Conservation (phyloP, 176 grass and related monocot genomes). For the Tuctoria greenei region DNA sequence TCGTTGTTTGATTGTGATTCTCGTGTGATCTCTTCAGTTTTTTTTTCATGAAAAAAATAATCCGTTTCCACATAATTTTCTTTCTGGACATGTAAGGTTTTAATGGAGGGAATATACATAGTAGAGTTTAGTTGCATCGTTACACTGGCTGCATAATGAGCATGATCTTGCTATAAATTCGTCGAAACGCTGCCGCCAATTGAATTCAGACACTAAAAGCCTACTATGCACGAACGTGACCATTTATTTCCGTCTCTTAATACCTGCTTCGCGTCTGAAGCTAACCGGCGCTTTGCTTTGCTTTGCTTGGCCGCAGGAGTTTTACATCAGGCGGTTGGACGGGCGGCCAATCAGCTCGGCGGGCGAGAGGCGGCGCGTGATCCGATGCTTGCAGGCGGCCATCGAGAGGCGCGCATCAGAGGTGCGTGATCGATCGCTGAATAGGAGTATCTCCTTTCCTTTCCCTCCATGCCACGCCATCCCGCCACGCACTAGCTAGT, state of each 20-base stretch:
- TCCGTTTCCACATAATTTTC: background rate
- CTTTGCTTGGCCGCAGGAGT: constrained; percentile 51
- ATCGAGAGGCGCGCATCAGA: constrained; percentile 79
- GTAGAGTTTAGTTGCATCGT: background rate
- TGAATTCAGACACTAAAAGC: background rate
- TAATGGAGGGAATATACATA: background rate
- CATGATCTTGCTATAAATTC: background rate
- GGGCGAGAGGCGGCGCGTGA: constrained; percentile 76
- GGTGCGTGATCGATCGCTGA: constrained; percentile 48
- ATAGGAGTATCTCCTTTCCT: constrained; percentile 30
- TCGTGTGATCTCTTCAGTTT: background rate
- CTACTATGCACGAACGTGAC: background rate
- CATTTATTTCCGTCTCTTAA: background rate
- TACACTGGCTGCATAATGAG: background rate
- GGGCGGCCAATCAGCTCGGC: constrained; percentile 75
- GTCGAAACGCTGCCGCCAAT: background rate
- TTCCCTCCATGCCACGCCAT: constrained; percentile 51
- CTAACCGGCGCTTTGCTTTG: constrained; percentile 10
- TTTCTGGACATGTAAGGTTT: background rate
- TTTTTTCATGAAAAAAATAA: background rate
- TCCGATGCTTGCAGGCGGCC: constrained; percentile 77
- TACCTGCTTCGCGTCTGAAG: too few relatives aligned
- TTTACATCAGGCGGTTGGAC: constrained; percentile 69
- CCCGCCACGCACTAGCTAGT: background rate
- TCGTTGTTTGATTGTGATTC: constrained; percentile 5